phyloP scores from a whole-genome alignment of 1,284 basidiomycete genomes.

The Ceratobasidium papillatum region DNA sequence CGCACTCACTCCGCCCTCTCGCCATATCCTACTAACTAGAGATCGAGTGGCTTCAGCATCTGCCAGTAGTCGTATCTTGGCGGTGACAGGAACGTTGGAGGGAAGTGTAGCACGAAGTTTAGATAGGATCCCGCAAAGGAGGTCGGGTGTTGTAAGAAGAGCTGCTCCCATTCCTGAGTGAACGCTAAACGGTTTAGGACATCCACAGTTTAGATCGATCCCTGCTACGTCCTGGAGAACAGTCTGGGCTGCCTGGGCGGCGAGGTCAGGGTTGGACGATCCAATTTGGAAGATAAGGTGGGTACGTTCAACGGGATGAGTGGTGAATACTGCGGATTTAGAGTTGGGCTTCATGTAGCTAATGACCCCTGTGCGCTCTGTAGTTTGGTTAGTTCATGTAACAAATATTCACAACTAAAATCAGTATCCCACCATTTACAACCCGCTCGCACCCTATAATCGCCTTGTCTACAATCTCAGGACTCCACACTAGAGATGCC shows the following conservation, averaged over 20 bases:
- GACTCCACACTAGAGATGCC: slow-evolving; percentile 95
- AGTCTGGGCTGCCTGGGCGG: slow-evolving; percentile 87
- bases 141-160: slow-evolving; percentile 88
- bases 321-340: slow-evolving; percentile 82
- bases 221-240: slow-evolving; percentile 93
- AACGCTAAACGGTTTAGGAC: slow-evolving; percentile 95
- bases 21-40: slow-evolving; percentile 86
- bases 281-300: slow-evolving; percentile 94
- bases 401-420: not conserved
- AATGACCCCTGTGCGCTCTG: slow-evolving; percentile 88
- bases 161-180: slow-evolving; percentile 97
- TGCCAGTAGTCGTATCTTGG: slow-evolving; percentile 92
- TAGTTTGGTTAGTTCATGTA: slow-evolving; percentile 20
- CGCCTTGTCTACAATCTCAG: slow-evolving; percentile 96
- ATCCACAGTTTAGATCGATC: slow-evolving; percentile 94
- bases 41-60: slow-evolving; percentile 86
- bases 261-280: slow-evolving; percentile 86
- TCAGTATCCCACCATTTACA: slow-evolving; percentile 75
- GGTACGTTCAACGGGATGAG: slow-evolving; percentile 93
- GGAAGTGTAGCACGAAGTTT: slow-evolving; percentile 79
- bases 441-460: slow-evolving; percentile 85
- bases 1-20: slow-evolving; percentile 82
- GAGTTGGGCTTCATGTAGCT: slow-evolving; percentile 80
- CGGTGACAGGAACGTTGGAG: slow-evolving; percentile 81
- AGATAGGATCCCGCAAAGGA: slow-evolving; percentile 86